phyloP scores from a whole-genome alignment of 1,139 yeast species.

The Spathaspora sp. region DNA sequence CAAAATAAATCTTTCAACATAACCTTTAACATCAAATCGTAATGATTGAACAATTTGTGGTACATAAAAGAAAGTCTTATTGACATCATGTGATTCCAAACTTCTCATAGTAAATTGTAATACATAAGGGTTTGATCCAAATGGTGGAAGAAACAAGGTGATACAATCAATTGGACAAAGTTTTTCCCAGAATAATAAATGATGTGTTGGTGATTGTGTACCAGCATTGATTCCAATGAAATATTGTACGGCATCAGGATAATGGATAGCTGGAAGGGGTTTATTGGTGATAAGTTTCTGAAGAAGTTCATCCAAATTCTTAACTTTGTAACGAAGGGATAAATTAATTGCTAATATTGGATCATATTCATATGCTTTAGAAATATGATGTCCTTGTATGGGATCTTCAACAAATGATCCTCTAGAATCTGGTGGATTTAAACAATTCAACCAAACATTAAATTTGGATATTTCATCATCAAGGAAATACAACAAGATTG shows the following conservation, averaged over 20 bases:
- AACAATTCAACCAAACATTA: constrained; percentile 78
- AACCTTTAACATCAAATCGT: constrained; percentile 79
- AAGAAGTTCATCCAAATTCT: constrained; percentile 44
- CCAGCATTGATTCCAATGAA: constrained; percentile 50
- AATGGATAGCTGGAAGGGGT: constrained; percentile 62
- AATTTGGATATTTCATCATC: constrained; percentile 74
- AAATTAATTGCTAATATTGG: constrained; percentile 76
- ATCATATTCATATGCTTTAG: constrained; percentile 62
- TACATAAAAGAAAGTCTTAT: constrained; percentile 90
- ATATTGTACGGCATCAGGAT: constrained; percentile 65
- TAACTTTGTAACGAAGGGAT: constrained; percentile 55
- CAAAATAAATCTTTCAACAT: constrained; percentile 82
- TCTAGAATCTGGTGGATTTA: constrained; percentile 44
- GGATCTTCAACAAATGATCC: constrained; percentile 36
- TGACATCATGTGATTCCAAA: constrained; percentile 83
- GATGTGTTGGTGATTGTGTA: constrained; percentile 38
- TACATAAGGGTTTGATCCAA: constrained; percentile 63
- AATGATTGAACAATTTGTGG: constrained; percentile 96
- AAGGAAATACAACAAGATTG: constrained; percentile 58
- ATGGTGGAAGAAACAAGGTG: constrained; percentile 77
- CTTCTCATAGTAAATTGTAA: constrained; percentile 91
- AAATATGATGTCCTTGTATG: constrained; percentile 35
- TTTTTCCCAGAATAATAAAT: constrained; percentile 70
- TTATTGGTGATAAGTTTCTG: constrained; percentile 47
- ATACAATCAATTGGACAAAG: constrained; percentile 85